Percentiles rank a stretch among this genome's conserved stretches.
Evolutionary conservation across 257 asterid species (phyloP).

Genomic region (Solanum sitiens): DNA sequence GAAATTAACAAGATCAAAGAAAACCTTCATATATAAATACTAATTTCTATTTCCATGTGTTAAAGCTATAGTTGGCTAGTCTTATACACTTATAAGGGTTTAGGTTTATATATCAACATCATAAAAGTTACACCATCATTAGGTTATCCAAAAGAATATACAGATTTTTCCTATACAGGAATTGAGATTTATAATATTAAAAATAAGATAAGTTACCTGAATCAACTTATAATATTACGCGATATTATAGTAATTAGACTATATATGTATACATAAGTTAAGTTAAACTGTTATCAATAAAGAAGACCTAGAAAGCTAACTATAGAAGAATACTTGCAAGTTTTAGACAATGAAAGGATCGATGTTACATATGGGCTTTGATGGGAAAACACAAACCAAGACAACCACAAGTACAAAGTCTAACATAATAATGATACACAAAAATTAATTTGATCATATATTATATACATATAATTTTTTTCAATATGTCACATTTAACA

Average conservation of each 20-base stretch:
- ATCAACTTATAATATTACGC: too few species aligned
- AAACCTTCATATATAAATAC: not conserved
- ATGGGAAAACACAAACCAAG: not conserved
- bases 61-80: not conserved
- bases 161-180: not conserved
- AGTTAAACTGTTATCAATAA: not conserved
- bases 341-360: not conserved
- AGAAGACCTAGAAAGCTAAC: too few species aligned
- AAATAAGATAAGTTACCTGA: too few species aligned
- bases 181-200: not conserved
- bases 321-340: not conserved
- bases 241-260: not conserved
- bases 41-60: not conserved
- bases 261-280: not conserved
- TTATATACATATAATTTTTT: too few species aligned
- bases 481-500: not conserved
- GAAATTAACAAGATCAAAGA: not conserved
- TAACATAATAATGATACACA: not conserved
- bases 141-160: not conserved
- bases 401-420: not conserved
- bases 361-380: not conserved
- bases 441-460: not conserved
- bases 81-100: not conserved
- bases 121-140: not conserved
- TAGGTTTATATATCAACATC: not conserved